phyloP scores from a whole-genome alignment of 768 basidiomycete species.

The Vararia minispora region DNA sequence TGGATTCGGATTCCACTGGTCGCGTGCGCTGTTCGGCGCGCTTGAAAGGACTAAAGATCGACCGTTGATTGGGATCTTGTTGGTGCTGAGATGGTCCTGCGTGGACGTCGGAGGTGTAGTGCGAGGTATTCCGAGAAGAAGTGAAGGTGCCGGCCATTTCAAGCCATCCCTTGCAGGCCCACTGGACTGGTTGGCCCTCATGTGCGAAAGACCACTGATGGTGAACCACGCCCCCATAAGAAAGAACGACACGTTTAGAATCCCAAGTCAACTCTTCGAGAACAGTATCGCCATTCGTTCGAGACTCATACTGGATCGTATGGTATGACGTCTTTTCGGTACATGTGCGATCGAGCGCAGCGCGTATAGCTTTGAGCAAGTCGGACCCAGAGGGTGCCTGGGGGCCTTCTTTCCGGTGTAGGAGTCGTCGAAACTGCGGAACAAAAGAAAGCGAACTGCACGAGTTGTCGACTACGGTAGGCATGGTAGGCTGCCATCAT shows the following conservation, averaged over 20 bases:
- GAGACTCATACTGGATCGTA: conserved; percentile 1
- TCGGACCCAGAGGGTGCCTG: conserved; percentile 19
- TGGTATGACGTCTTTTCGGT: conserved; percentile 3
- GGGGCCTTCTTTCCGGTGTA: too few species aligned
- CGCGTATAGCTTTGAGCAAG: conserved; percentile 46
- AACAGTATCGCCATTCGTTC: conserved; percentile 22
- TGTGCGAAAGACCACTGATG: conserved; percentile 68
- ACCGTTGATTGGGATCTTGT: conserved; percentile 17
- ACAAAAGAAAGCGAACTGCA: too few species aligned
- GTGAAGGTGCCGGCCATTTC: conserved; percentile 35
- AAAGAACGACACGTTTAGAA: conserved; percentile 47
- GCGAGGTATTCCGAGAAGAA: conserved; percentile 17
- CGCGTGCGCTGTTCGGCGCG: conserved; percentile 23
- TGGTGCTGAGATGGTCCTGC: conserved; percentile 16
- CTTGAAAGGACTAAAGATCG: conserved; percentile 31
- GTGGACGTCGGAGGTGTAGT: conserved; percentile 18
- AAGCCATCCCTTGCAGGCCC: conserved; percentile 68
- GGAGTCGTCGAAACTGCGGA: too few species aligned
- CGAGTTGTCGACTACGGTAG: too few species aligned
- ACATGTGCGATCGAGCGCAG: conserved; percentile 41
- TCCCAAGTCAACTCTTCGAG: conserved; percentile 64
- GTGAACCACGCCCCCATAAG: conserved; percentile 53
- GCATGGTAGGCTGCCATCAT: too few species aligned
- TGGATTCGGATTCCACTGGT: conserved; percentile 26
- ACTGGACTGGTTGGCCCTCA: conserved; percentile 65